A percentile compares a stretch with the other conserved stretches of the same genome.
Conservation (phyloP, 1,139 yeast species). For the Debaryomyces nepalensis region DNA sequence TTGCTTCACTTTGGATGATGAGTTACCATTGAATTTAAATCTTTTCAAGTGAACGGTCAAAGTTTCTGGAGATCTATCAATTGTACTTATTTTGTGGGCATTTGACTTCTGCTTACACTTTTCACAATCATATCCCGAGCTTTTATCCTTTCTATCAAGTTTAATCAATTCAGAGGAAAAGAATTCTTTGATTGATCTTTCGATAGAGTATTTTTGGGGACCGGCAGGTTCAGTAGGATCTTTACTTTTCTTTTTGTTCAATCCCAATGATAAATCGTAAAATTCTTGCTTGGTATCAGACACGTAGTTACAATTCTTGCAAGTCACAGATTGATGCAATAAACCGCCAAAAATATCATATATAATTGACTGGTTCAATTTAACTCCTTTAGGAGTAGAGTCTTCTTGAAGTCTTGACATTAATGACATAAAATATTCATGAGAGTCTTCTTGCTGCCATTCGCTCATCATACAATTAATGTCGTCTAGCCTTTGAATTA, state of each 20-base stretch:
- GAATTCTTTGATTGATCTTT: constrained; percentile 75
- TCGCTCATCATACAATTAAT: constrained; percentile 96
- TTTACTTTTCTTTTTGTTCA: constrained; percentile 46
- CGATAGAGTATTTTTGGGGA: constrained; percentile 56
- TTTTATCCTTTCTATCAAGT: constrained; percentile 62
- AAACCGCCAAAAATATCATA: constrained; percentile 96
- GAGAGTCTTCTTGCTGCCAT: constrained; percentile 98
- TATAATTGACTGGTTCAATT: constrained; percentile 77
- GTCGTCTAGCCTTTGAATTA: constrained; percentile 75
- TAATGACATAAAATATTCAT: constrained; percentile 92
- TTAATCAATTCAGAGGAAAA: constrained; percentile 80
- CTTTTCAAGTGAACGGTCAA: constrained; percentile 85
- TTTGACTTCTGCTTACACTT: constrained; percentile 76
- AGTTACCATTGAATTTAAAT: constrained; percentile 80
- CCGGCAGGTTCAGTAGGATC: constrained; percentile 12
- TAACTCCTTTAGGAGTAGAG: constrained; percentile 84
- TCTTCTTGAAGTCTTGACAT: constrained; percentile 90
- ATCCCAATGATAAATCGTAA: constrained; percentile 83
- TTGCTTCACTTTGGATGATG: constrained; percentile 85
- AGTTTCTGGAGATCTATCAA: constrained; percentile 86
- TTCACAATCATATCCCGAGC: constrained; percentile 82
- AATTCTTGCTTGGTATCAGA: constrained; percentile 94
- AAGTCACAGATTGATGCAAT: constrained; percentile 80
- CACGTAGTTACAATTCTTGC: constrained; percentile 76
- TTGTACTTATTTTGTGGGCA: constrained; percentile 76